Evolutionary conservation across 2,329 filamentous ascomycete species (phyloP).

Genomic region (Cercospora sp.): DNA sequence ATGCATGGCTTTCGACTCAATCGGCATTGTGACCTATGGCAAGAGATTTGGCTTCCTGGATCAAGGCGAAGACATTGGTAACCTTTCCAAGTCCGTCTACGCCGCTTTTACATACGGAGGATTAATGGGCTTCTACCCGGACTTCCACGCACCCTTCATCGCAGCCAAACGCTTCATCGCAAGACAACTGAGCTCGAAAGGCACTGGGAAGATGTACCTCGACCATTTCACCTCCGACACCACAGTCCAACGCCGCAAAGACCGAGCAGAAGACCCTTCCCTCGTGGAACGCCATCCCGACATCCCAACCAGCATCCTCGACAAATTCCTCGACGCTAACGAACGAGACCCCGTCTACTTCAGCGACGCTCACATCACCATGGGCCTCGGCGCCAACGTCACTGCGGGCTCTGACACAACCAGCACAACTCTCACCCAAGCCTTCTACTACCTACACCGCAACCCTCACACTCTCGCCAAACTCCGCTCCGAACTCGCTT

Average conservation of each 20-base stretch:
- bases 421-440: conserved; percentile 36
- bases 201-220: conserved; percentile 19
- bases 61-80: conserved; percentile 37
- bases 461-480: conserved; percentile 27
- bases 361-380: conserved; percentile 40
- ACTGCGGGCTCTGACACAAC: conserved; percentile 39
- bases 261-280: conserved; percentile 1
- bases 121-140: conserved; percentile 13
- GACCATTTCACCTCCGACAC: conserved; percentile 17
- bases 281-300: not conserved
- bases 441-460: conserved; percentile 38
- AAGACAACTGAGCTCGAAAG: conserved; percentile 1
- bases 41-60: conserved; percentile 43
- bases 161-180: not conserved
- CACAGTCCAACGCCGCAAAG: conserved; percentile 12
- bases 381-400: conserved; percentile 32
- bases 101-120: conserved; percentile 14
- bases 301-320: conserved; percentile 36
- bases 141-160: conserved; percentile 11
- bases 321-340: conserved; percentile 40
- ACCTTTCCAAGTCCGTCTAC: conserved; percentile 14
- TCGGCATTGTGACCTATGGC: conserved; percentile 39
- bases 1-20: conserved; percentile 42
- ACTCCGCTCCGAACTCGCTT: conserved; percentile 25
- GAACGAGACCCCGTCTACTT: conserved; percentile 42